A percentile compares a stretch with the other conserved stretches of the same genome.
These are phyloP conservation scores for Oryza longistaminata DNA, from an alignment of 176 grass and related monocot genomes.

Conservation along the genomic window DNA sequence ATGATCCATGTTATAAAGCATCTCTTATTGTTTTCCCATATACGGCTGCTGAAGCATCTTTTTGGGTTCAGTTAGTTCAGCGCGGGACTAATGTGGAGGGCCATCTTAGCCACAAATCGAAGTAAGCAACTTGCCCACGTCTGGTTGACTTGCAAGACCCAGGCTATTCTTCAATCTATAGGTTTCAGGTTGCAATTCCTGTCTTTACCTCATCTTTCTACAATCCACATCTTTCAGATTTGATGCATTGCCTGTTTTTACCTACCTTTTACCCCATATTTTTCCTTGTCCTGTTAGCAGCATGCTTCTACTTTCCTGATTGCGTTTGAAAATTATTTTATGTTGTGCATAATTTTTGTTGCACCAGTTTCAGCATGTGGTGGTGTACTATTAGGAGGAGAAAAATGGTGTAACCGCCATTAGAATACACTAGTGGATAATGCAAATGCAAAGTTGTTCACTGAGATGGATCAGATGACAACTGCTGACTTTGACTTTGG, in stretches of 20 bases:
- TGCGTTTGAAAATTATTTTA: conserved; percentile 14
- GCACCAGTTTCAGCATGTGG: conserved; percentile 7
- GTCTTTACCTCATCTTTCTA: neutral
- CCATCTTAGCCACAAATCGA: conserved; percentile 12
- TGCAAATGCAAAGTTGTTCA: conserved; percentile 16
- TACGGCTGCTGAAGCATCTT: conserved; percentile 20
- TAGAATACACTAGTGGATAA: conserved; percentile 23
- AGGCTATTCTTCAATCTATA: neutral
- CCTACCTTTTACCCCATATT: neutral
- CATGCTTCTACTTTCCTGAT: neutral
- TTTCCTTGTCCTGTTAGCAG: neutral
- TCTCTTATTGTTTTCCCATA: too few species aligned
- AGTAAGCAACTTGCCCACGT: conserved; percentile 26
- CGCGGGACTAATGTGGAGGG: neutral
- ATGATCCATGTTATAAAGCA: neutral
- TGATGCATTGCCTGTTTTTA: neutral
- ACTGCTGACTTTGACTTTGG: neutral
- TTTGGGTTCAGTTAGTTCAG: conserved; percentile 23
- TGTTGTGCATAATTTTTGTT: neutral
- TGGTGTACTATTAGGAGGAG: neutral
- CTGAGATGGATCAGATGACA: conserved; percentile 13
- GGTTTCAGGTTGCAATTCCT: neutral
- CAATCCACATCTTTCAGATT: neutral
- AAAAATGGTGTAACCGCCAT: neutral
- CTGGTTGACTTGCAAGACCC: conserved; percentile 22